Evolutionary conservation across 2,329 filamentous ascomycete species (phyloP).

Genomic region (Pleoardoris graminearum): DNA sequence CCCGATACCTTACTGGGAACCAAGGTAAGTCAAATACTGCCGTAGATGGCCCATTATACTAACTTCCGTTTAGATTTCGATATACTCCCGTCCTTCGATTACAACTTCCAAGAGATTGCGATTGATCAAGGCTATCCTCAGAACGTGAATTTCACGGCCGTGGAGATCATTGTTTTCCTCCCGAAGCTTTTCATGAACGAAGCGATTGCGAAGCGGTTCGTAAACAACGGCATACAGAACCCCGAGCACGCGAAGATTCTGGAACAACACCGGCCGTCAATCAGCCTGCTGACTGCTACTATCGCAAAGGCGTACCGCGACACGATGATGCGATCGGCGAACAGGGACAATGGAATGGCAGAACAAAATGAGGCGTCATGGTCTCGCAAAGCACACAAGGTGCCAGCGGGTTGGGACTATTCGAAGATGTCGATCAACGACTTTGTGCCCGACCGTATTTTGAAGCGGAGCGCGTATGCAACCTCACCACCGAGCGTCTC

Average conservation of each 20-base stretch:
- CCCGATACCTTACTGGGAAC: no score
- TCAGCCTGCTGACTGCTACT: no score
- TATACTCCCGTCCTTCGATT: not conserved
- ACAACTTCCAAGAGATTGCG: not conserved
- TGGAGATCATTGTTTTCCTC: slow-evolving; percentile 12
- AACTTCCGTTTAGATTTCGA: not conserved
- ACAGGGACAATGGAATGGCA: not conserved
- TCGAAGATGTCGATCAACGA: slow-evolving; percentile 1
- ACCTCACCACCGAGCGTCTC: slow-evolving; percentile 1
- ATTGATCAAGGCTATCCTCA: not conserved
- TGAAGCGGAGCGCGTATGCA: not conserved
- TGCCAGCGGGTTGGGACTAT: not conserved
- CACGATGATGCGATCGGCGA: not conserved
- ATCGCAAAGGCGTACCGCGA: not conserved
- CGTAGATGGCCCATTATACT: not conserved
- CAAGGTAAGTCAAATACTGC: not conserved
- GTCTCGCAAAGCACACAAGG: not conserved
- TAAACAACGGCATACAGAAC: slow-evolving; percentile 5
- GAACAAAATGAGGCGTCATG: not conserved
- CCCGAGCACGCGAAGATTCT: slow-evolving; percentile 1
- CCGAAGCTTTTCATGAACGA: slow-evolving; percentile 1
- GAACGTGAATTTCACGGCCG: slow-evolving; percentile 8
- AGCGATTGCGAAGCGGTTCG: slow-evolving; percentile 4
- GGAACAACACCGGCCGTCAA: not conserved
- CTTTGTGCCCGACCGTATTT: slow-evolving; percentile 5